These are phyloP conservation scores for Stenocarpella maydis DNA, from an alignment of 2,329 filamentous ascomycete genomes.

Conservation along the genomic window DNA sequence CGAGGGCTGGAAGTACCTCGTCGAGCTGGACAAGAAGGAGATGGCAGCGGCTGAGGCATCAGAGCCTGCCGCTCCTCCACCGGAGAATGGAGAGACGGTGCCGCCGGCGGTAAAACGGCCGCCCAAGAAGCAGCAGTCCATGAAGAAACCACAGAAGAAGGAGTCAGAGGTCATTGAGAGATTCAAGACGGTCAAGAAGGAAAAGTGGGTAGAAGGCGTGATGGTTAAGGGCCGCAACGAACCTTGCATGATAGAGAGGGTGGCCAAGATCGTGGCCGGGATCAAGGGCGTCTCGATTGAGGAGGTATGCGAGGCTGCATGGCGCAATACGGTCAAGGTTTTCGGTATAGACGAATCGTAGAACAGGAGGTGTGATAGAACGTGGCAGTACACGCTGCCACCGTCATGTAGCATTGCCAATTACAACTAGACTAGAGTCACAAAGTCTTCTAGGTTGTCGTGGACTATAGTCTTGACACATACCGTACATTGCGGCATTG, in stretches of 20 bases:
- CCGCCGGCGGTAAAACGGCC: neutral
- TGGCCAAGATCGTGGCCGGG: conserved; percentile 87
- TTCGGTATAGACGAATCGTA: conserved; percentile 70
- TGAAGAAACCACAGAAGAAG: conserved; percentile 63
- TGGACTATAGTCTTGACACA: conserved; percentile 32
- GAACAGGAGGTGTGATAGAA: conserved; percentile 40
- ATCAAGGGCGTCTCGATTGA: conserved; percentile 83
- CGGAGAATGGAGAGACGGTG: conserved; percentile 29
- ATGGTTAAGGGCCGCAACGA: conserved; percentile 98
- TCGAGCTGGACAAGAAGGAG: conserved; percentile 49
- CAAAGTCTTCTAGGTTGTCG: neutral
- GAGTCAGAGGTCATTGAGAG: conserved; percentile 73
- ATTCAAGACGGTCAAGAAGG: conserved; percentile 91
- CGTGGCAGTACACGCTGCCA: neutral
- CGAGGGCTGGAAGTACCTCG: conserved; percentile 77
- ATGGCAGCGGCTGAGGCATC: conserved; percentile 35
- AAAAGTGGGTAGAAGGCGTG: conserved; percentile 85
- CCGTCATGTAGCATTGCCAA: too few species aligned
- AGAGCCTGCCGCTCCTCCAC: conserved; percentile 16
- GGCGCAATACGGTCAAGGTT: conserved; percentile 81
- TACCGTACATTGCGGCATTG: neutral
- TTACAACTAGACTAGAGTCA: neutral
- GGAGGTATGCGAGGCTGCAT: conserved; percentile 86
- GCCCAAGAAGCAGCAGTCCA: conserved; percentile 40
- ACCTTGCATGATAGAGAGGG: conserved; percentile 83